Base-by-base conservation (phyloP, 106 monocot genomes). In the Amphibolis antarctica region DNA sequence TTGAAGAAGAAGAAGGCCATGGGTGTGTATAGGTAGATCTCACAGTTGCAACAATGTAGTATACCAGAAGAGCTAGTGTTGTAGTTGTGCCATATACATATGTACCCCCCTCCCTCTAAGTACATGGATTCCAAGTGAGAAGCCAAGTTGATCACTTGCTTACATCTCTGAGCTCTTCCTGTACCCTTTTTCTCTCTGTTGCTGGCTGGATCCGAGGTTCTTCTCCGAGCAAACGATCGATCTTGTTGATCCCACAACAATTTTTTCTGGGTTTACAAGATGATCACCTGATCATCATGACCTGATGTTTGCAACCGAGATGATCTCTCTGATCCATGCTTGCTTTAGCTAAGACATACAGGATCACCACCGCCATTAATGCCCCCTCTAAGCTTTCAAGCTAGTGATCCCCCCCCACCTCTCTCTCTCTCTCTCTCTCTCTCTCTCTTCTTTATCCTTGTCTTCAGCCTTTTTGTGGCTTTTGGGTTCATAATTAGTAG, bases 121-220 rank as follows among this genome's bases (percentile, higher is more conserved):
- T n/a, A n/a, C n/a, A n/a, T n/a, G n/a, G n/a, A 53, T 24, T 21
- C 23, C 21, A 53, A 53, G 23, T 20, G 53, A 53, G 53, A 22
- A 53, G 23, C 26, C 58, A 36, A 28, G 5, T 49, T n/a, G n/a
- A n/a, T n/a, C n/a, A n/a, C n/a, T 49, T 58, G 11, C 58, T 58
- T 58, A n/a, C n/a, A n/a, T n/a, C n/a, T n/a, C n/a, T n/a, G n/a
- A n/a, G n/a, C n/a, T n/a, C n/a, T n/a, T n/a, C n/a, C n/a, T n/a
- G n/a, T n/a, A n/a, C n/a, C n/a, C 58, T 29, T 28, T 30, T 28
- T 15, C 18, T 58, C 26, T n/a, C 58, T 44, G 23, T 42, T 64
- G n/a, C n/a, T n/a, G n/a, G n/a, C n/a, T 64, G 76, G 80, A 76
- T 76, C 78, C 76, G 72, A 76, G 76, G 71, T 68, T 81, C 80